A percentile compares a stretch with the other conserved stretches of the same genome.
These are phyloP conservation scores for Clarireedia sp. DNA, from an alignment of 2,329 filamentous ascomycete genomes.

Conservation along the genomic window DNA sequence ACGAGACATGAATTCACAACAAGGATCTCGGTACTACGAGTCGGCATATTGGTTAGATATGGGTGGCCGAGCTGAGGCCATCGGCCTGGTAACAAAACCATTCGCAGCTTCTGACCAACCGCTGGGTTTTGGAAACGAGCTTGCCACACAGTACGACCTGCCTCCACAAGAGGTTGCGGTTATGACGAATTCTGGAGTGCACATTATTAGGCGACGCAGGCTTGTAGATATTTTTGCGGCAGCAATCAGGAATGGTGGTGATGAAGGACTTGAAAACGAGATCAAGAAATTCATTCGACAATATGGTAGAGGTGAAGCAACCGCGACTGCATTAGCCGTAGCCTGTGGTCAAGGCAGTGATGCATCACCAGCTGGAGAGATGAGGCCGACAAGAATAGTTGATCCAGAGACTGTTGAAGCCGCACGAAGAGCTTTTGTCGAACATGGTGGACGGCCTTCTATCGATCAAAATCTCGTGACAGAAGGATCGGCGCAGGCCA, in stretches of 20 bases:
- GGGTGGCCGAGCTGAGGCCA: conserved; percentile 64
- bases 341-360: conserved; percentile 91
- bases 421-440: conserved; percentile 81
- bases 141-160: conserved; percentile 91
- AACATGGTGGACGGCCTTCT: conserved; percentile 81
- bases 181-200: conserved; percentile 83
- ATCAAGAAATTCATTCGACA: conserved; percentile 75
- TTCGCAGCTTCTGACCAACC: conserved; percentile 63
- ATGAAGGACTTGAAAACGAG: conserved; percentile 74
- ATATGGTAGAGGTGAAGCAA: conserved; percentile 83
- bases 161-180: conserved; percentile 77
- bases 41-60: conserved; percentile 73
- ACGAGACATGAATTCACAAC: conserved; percentile 31
- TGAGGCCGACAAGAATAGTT: conserved; percentile 60
- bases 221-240: conserved; percentile 89
- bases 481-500: conserved; percentile 53
- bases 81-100: conserved; percentile 67
- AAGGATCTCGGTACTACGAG: conserved; percentile 53
- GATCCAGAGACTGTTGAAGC: conserved; percentile 82
- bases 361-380: conserved; percentile 53
- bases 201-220: conserved; percentile 73
- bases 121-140: conserved; percentile 83
- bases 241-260: conserved; percentile 64
- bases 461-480: conserved; percentile 68
- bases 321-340: conserved; percentile 85